phyloP scores from a whole-genome alignment of 2,329 filamentous ascomycete species.

The Calonectria naviculata region DNA sequence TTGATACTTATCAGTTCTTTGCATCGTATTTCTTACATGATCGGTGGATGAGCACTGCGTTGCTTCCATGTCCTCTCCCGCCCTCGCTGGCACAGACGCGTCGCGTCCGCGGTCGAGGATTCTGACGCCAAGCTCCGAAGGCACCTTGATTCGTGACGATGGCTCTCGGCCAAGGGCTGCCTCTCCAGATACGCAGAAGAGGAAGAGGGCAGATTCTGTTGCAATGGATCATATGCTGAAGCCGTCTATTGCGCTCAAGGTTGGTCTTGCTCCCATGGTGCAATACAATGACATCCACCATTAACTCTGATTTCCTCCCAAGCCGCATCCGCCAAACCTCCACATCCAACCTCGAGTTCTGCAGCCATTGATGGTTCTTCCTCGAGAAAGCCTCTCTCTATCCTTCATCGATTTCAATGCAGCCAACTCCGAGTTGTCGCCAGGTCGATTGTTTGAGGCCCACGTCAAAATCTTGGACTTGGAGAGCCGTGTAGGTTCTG shows the following conservation, averaged over 20 bases:
- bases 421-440: slow-evolving; percentile 61
- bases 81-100: slow-evolving; percentile 55
- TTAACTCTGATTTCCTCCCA: slow-evolving; percentile 7
- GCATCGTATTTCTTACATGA: slow-evolving; percentile 9
- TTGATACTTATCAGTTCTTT: slow-evolving; percentile 15
- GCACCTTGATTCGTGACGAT: slow-evolving; percentile 50
- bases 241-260: slow-evolving; percentile 64
- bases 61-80: slow-evolving; percentile 48
- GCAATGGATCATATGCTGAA: slow-evolving; percentile 65
- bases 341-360: slow-evolving; percentile 65
- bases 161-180: slow-evolving; percentile 24
- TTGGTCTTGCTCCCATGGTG: slow-evolving; percentile 38
- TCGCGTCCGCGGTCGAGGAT: slow-evolving; percentile 59
- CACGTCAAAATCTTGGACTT: slow-evolving; percentile 72
- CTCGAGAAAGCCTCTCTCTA: slow-evolving; percentile 69
- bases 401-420: slow-evolving; percentile 69
- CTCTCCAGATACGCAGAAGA: slow-evolving; percentile 45
- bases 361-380: slow-evolving; percentile 71
- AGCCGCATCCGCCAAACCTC: slow-evolving; percentile 68
- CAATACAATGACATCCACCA: neutral
- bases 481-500: slow-evolving; percentile 67
- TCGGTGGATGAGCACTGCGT: slow-evolving; percentile 27
- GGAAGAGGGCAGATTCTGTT: slow-evolving; percentile 49
- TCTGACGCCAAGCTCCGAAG: slow-evolving; percentile 53
- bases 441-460: slow-evolving; percentile 69